Evolutionary conservation across 441 rosid species (phyloP), one percentile per base, ranked within the genome.

Genomic region (Sinapis alba): DNA sequence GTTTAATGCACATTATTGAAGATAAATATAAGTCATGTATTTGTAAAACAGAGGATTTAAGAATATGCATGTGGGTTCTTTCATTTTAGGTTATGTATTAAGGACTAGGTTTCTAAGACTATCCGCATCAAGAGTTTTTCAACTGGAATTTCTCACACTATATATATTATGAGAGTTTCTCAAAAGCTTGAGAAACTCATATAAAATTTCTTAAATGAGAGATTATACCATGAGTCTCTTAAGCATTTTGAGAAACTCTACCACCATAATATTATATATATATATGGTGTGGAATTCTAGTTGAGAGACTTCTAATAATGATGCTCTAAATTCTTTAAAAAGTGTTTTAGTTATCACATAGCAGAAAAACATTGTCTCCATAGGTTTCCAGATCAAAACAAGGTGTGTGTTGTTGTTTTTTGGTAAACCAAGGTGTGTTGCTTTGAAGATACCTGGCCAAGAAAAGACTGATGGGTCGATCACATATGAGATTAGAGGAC

Each of bases 381-480:
- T 12, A 18, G n/a, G 10, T 15, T 27, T 27, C 38, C 7, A 50
- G 59, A 18, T 28, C 60, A 16, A 30, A 9, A 30, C 28, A 63
- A 51, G 45, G 58, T 53, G 20, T 45, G 7, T 47, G 36, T 6
- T 32, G 36, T 32, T 32, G 7, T 47, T 6, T 47, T 47, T 7
- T 4, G 51, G 18, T 15, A 16, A 15, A 45, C 16, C 27, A 62
- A 50, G 56, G 57, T 53, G 64, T 11, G 10, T 66, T 26, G 19
- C 43, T 43, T 19, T 58, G 9, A 50, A 68, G 54, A 32, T 56
- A 76, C 80, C 71, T 70, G 34, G 75, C 47, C 66, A 76, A 57
- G 60, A 76, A 54, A 28, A 76, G 23, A 19, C 83, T 79, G 74
- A 92, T 81, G 23, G 90, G 90, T 47, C 84, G 77, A 45, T 84